Percentiles rank a stretch among this genome's conserved stretches.
Evolutionary conservation across 768 basidiomycete genomes (phyloP).

Genomic region (Lanmaoa rubissima): DNA sequence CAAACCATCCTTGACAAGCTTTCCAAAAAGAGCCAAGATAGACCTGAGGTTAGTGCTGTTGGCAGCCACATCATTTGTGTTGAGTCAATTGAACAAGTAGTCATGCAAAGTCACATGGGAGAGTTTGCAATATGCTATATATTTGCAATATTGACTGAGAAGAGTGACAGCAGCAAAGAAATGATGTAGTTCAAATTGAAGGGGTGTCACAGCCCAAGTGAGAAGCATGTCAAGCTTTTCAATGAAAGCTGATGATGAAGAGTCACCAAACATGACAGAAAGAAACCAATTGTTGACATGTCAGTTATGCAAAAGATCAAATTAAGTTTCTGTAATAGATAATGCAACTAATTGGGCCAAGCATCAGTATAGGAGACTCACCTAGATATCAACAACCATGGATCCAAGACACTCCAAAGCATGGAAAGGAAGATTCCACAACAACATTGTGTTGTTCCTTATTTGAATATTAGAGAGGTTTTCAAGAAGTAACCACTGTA

Average conservation of each 20-base stretch:
- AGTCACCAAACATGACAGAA: slow-evolving; percentile 42
- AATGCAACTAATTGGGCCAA: background rate
- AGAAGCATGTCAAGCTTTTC: slow-evolving; percentile 72
- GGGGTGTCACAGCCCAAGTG: slow-evolving; percentile 76
- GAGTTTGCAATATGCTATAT: slow-evolving; percentile 62
- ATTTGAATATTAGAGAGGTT: slow-evolving; percentile 68
- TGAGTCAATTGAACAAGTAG: slow-evolving; percentile 78
- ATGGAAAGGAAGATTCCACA: slow-evolving; percentile 62
- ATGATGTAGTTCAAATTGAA: slow-evolving; percentile 82
- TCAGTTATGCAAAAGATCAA: slow-evolving; percentile 68
- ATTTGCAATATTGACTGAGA: slow-evolving; percentile 60
- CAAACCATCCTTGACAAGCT: slow-evolving; percentile 62
- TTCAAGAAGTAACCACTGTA: slow-evolving; percentile 50
- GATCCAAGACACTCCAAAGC: slow-evolving; percentile 58
- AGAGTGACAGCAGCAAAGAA: slow-evolving; percentile 73
- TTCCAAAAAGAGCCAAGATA: slow-evolving; percentile 69
- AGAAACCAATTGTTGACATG: slow-evolving; percentile 56
- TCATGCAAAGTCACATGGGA: slow-evolving; percentile 67
- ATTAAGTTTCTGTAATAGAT: slow-evolving; percentile 60
- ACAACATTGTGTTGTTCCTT: slow-evolving; percentile 80
- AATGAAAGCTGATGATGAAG: slow-evolving; percentile 45
- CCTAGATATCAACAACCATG: slow-evolving; percentile 56
- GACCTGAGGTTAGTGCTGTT: slow-evolving; percentile 53
- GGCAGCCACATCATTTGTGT: slow-evolving; percentile 59
- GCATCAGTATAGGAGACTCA: slow-evolving; percentile 9